These are phyloP conservation scores for Pseudonitzschia pungens DNA, from an alignment of 108 stramenopile species.

Conservation along the genomic window DNA sequence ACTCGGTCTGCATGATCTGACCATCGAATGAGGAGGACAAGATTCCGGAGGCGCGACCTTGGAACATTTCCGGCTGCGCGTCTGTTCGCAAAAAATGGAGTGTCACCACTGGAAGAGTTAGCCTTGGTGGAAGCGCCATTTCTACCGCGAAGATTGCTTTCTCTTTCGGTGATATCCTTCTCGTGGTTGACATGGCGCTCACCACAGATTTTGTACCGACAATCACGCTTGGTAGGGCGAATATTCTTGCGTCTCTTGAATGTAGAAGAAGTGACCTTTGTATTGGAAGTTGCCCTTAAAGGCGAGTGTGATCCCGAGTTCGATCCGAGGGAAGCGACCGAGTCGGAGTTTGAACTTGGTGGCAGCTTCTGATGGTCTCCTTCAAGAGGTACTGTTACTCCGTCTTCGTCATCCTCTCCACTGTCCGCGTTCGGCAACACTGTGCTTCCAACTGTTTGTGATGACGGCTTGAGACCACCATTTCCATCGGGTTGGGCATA, in stretches of 20 bases:
- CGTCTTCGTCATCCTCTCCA: neutral
- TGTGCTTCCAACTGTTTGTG: neutral
- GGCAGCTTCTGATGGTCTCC: slow-evolving; percentile 1
- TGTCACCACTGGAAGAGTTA: no score
- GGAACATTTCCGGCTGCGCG: neutral
- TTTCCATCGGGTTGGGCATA: slow-evolving; percentile 13
- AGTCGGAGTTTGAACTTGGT: slow-evolving; percentile 5
- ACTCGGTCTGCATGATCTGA: slow-evolving; percentile 48
- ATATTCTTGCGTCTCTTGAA: slow-evolving; percentile 3
- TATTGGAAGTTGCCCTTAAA: neutral
- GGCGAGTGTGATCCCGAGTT: neutral
- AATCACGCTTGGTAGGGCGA: slow-evolving; percentile 13
- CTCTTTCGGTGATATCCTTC: neutral
- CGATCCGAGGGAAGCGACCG: neutral
- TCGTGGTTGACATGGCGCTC: slow-evolving; percentile 8
- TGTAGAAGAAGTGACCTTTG: neutral
- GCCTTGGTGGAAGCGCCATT: neutral
- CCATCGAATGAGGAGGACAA: slow-evolving; percentile 57
- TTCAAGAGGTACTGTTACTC: neutral
- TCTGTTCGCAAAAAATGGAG: neutral
- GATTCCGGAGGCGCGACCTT: slow-evolving; percentile 10
- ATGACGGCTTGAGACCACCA: slow-evolving; percentile 9
- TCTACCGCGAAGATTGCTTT: neutral
- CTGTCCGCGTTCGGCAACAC: no score
- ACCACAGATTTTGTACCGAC: slow-evolving; percentile 2